Base-by-base conservation (phyloP, 768 basidiomycete genomes). In the Termitomyces sp. region DNA sequence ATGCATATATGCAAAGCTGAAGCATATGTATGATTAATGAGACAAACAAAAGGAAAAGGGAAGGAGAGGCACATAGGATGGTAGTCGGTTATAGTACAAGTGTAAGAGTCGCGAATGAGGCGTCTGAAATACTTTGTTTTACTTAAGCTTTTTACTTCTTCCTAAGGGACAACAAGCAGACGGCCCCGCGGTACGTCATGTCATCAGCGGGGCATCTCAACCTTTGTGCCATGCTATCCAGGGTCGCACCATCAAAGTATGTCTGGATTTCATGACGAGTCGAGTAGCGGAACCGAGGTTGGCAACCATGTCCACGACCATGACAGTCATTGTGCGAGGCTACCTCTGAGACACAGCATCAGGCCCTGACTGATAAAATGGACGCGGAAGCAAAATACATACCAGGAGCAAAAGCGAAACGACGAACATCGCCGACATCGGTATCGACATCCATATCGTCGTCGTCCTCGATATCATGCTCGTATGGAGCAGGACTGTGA, bases 231-330 rank as follows among this genome's bases (percentile, higher is more conserved):
- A 53, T 53, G 6, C 26, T 53, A 28, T 56, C 55, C 46, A 49
- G 36, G 35, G 54, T 59, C 22, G 58, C 35, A 6, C 58, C 54
- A 35, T 46, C 49, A 28, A 51, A 56, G 43, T 59, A 59, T 0
- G 58, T 51, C 0, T 20, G 42, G 6, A 56, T 43, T 24, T 59
- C 58, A n/a, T 20, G 54, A 2, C 30, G 35, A 2, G 54, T 59
- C 26, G 58, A 59, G 50, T 49, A 59, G 26, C 54, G 54, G 45
- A 49, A 59, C 24, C 49, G 54, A 24, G 42, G 58, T 14, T 30
- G 49, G 30, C 49, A 51, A 4, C 20, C 24, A 6, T 30, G 43
- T 20, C 16, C 35, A 46, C n/a, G 43, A 20, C n/a, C 28, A 40
- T 32, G 49, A 18, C 54, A 54, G 9, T 54, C 45, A 4, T 48